Conservation (phyloP, 2,329 filamentous ascomycete species). For the Xylariales sp. region DNA sequence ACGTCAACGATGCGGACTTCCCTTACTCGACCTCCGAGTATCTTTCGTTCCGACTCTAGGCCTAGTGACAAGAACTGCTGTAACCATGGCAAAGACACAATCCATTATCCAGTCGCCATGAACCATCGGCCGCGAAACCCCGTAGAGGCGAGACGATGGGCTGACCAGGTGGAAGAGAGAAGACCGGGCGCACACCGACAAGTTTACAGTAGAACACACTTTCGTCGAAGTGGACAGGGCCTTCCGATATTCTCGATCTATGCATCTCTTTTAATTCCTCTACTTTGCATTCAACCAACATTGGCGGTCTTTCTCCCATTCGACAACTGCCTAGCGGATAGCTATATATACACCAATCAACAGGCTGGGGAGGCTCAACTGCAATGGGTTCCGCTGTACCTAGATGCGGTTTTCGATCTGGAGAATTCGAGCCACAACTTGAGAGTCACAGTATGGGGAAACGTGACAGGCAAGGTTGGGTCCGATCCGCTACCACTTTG, state of each 20-base stretch:
- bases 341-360: constrained; percentile 45
- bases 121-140: background rate
- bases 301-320: constrained; percentile 69
- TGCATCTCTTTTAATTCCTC: constrained; percentile 30
- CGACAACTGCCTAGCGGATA: constrained; percentile 72
- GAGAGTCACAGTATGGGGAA: constrained; percentile 79
- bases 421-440: constrained; percentile 58
- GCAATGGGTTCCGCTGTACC: constrained; percentile 73
- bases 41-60: background rate
- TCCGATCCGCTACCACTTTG: constrained; percentile 54
- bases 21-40: background rate
- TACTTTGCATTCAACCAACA: constrained; percentile 36
- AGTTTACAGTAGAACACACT: too few relatives aligned
- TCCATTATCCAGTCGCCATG: too few relatives aligned
- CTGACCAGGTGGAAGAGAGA: background rate
- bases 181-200: too few relatives aligned
- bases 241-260: background rate
- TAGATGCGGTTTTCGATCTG: constrained; percentile 70
- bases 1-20: background rate
- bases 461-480: constrained; percentile 72
- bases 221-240: too few relatives aligned
- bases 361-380: constrained; percentile 50
- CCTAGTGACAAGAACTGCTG: background rate
- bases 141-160: background rate
- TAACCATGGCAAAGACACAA: background rate